Evolutionary conservation across 2,329 filamentous ascomycete genomes (phyloP).

Genomic region (Ceratocystis albifundus): DNA sequence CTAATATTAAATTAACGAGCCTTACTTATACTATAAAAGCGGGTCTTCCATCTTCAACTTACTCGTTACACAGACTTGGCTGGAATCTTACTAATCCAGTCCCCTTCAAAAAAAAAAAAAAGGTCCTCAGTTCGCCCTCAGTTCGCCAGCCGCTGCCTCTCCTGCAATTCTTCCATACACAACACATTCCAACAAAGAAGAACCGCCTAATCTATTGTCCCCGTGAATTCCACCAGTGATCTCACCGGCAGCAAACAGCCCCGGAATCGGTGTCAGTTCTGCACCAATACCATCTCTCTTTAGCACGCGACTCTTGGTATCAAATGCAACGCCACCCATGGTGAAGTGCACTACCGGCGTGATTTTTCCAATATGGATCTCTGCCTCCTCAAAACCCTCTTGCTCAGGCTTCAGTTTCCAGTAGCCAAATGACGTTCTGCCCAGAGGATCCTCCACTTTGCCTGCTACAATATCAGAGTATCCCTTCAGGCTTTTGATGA

Average conservation of each 20-base stretch:
- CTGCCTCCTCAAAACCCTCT: constrained; percentile 36
- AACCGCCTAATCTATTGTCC: constrained; percentile 50
- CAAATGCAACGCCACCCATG: constrained; percentile 52
- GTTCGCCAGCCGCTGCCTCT: constrained; percentile 32
- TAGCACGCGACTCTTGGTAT: constrained; percentile 42
- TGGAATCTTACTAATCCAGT: not conserved
- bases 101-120: too few relatives aligned
- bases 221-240: constrained; percentile 54
- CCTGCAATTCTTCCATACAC: constrained; percentile 52
- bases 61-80: constrained; percentile 1
- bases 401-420: constrained; percentile 41
- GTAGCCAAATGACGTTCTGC: constrained; percentile 41
- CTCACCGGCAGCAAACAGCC: constrained; percentile 53
- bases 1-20: not conserved
- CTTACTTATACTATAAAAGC: not conserved
- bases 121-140: not conserved
- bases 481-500: constrained; percentile 36
- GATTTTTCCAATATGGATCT: constrained; percentile 47
- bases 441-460: constrained; percentile 35
- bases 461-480: constrained; percentile 39
- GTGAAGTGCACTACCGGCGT: constrained; percentile 56
- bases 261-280: constrained; percentile 37
- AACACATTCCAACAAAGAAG: constrained; percentile 51
- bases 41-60: not conserved
- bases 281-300: constrained; percentile 28